These are phyloP conservation scores for Aspergillus pseudoterreus DNA, from an alignment of 2,329 filamentous ascomycete genomes.

Conservation along the genomic window DNA sequence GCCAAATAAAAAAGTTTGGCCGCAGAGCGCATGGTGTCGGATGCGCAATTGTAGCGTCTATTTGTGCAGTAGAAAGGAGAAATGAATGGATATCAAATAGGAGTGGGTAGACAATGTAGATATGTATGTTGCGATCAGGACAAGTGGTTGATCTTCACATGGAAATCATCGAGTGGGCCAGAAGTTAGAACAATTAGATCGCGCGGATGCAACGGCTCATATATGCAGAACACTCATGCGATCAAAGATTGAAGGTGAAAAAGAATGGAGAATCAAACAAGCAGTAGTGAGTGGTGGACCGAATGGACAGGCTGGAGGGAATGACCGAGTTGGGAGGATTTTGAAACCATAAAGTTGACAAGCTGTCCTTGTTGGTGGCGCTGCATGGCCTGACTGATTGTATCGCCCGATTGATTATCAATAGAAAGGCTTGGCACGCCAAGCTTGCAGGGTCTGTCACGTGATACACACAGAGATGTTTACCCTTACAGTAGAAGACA, in stretches of 20 bases:
- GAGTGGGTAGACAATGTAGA: neutral
- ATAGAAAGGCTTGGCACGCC: neutral
- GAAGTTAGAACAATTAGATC: conserved; percentile 4
- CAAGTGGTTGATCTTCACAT: conserved; percentile 9
- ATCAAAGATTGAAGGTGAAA: neutral
- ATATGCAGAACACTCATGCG: neutral
- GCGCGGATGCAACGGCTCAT: neutral
- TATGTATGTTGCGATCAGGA: neutral
- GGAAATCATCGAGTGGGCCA: conserved; percentile 12
- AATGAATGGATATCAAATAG: neutral
- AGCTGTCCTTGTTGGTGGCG: conserved; percentile 22
- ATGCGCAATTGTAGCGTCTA: neutral
- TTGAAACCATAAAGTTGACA: conserved; percentile 20
- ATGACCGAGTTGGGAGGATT: conserved; percentile 4
- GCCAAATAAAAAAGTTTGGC: conserved; percentile 59
- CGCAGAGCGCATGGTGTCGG: conserved; percentile 48
- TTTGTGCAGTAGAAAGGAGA: neutral
- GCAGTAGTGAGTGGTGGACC: neutral
- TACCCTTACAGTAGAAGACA: too few species aligned
- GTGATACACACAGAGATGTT: too few species aligned
- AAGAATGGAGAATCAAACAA: neutral
- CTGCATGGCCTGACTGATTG: conserved; percentile 8
- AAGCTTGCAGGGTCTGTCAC: too few species aligned
- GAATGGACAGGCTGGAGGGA: neutral
- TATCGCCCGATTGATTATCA: conserved; percentile 1